Evolutionary conservation across 352 stramenopile genomes (phyloP).

Genomic region (Pythium scleroteichum): DNA sequence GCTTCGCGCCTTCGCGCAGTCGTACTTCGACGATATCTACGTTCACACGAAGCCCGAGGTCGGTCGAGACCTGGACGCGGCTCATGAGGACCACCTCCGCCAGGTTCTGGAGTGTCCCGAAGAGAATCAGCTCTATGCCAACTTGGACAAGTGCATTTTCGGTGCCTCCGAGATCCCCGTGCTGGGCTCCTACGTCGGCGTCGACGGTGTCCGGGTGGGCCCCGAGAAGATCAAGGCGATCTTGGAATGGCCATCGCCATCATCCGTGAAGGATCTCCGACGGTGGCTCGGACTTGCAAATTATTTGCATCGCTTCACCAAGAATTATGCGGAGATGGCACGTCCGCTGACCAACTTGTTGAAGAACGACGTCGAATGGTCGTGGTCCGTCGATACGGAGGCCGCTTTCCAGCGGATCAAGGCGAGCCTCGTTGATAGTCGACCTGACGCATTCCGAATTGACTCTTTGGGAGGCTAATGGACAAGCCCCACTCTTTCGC

Average conservation of each 20-base stretch:
- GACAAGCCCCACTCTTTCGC: no score
- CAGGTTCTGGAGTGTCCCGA: constrained; percentile 28
- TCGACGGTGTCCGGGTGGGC: constrained; percentile 21
- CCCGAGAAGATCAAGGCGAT: constrained; percentile 23
- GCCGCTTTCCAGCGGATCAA: constrained; percentile 20
- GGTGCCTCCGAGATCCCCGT: constrained; percentile 28
- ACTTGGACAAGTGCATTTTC: constrained; percentile 32
- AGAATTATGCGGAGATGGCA: constrained; percentile 21
- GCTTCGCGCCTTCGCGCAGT: constrained; percentile 23
- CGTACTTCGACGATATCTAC: constrained; percentile 43
- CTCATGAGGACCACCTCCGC: constrained; percentile 26
- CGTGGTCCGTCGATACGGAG: constrained; percentile 6
- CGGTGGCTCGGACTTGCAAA: constrained; percentile 21
- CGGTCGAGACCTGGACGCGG: neutral
- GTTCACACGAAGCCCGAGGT: constrained; percentile 15
- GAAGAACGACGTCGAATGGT: constrained; percentile 24
- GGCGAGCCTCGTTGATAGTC: constrained; percentile 2
- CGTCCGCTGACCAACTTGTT: constrained; percentile 13
- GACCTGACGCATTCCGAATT: neutral
- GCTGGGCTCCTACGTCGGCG: constrained; percentile 26
- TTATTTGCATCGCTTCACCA: constrained; percentile 14
- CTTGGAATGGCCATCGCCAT: constrained; percentile 10
- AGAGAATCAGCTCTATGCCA: constrained; percentile 18
- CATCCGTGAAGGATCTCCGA: constrained; percentile 8
- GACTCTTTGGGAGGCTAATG: no score